Evolutionary conservation across 148 eudicot genomes (phyloP).

Genomic region (Nepenthes gracilis): DNA sequence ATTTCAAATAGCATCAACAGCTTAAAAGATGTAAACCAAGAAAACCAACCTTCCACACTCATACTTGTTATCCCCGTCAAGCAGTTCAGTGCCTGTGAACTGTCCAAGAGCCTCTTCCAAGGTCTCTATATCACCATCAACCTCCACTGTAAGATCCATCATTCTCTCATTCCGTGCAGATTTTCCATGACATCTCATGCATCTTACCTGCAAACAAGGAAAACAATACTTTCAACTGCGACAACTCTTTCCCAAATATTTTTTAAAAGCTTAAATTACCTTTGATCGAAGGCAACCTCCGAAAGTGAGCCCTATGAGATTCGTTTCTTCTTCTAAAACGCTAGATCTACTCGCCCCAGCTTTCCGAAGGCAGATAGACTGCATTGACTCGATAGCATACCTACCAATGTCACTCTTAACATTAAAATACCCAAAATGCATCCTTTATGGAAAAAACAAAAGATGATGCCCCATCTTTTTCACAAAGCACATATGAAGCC

Average conservation of each 20-base stretch:
- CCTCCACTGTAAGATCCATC: constrained; percentile 90
- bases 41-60: constrained; percentile 68
- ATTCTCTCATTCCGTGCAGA: constrained; percentile 68
- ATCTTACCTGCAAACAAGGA: constrained; percentile 43
- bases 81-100: constrained; percentile 56
- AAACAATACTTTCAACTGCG: neutral
- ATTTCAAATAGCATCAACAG: neutral
- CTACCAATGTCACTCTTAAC: constrained; percentile 21
- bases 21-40: neutral
- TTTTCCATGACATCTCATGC: constrained; percentile 62
- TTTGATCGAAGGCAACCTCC: constrained; percentile 87
- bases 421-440: neutral
- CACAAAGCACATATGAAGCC: neutral
- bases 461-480: neutral
- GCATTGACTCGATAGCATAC: constrained; percentile 72
- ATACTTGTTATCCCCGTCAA: constrained; percentile 89
- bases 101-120: constrained; percentile 66
- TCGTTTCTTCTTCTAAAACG: constrained; percentile 61
- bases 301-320: constrained; percentile 70
- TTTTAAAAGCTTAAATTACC: constrained; percentile 21
- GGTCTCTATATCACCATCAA: constrained; percentile 66
- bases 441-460: neutral
- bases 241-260: neutral
- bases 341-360: constrained; percentile 31
- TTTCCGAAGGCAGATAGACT: constrained; percentile 55